Conservation (phyloP, 2,329 filamentous ascomycete genomes). For the Fusarium floridanum region DNA sequence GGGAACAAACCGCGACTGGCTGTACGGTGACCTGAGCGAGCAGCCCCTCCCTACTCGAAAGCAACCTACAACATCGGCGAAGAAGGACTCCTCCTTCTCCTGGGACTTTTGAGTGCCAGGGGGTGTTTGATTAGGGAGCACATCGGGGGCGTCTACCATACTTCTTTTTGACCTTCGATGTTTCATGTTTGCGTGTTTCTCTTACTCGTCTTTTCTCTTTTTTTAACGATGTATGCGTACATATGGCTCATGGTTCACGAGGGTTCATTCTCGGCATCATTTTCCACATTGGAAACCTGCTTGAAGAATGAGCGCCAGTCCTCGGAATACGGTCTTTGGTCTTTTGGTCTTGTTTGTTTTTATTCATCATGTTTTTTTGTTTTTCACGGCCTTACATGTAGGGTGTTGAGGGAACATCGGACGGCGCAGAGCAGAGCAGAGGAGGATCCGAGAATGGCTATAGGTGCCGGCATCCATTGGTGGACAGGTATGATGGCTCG, state of each 20-base stretch:
- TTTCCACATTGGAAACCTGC: conserved; percentile 24
- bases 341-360: conserved; percentile 24
- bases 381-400: conserved; percentile 23
- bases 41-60: conserved; percentile 54
- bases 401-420: conserved; percentile 20
- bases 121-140: conserved; percentile 16
- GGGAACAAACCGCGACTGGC: conserved; percentile 67
- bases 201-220: not conserved
- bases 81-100: conserved; percentile 56
- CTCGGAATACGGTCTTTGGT: conserved; percentile 1
- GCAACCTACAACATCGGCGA: conserved; percentile 50
- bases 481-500: not conserved
- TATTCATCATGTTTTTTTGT: conserved; percentile 4
- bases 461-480: not conserved
- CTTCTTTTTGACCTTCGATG: not conserved
- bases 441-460: conserved; percentile 14
- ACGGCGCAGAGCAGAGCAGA: conserved; percentile 10
- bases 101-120: conserved; percentile 61
- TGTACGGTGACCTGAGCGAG: conserved; percentile 64
- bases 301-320: conserved; percentile 10
- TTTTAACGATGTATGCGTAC: conserved; percentile 16
- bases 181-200: not conserved
- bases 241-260: conserved; percentile 23
- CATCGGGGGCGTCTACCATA: not conserved
- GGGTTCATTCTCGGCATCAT: conserved; percentile 16